These are phyloP conservation scores for Colletotrichum karsti DNA, from an alignment of 2,329 filamentous ascomycete genomes.

Conservation along the genomic window DNA sequence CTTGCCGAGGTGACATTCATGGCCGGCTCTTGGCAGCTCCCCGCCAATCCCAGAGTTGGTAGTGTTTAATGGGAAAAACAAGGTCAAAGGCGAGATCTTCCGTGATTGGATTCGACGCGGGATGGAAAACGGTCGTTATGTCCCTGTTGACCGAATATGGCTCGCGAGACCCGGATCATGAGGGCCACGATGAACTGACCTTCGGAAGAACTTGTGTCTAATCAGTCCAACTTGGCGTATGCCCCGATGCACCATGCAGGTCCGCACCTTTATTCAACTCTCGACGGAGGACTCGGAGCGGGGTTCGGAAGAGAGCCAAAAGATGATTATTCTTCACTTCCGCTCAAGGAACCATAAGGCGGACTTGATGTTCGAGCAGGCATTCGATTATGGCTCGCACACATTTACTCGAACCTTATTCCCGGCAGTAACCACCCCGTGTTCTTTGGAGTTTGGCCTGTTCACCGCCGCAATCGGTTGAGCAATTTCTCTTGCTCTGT, in stretches of 20 bases:
- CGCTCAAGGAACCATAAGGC: too few relatives aligned
- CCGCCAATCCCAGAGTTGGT: background rate
- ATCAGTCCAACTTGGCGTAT: background rate
- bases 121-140: background rate
- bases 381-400: too few relatives aligned
- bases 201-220: background rate
- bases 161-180: background rate
- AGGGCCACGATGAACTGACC: background rate
- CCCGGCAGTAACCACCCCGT: too few relatives aligned
- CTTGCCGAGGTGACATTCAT: slow-evolving; percentile 5
- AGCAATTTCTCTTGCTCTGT: background rate
- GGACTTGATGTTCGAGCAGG: too few relatives aligned
- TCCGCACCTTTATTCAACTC: background rate
- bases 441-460: too few relatives aligned
- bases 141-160: background rate
- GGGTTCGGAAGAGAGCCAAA: background rate
- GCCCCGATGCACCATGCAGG: background rate
- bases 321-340: background rate
- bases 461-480: too few relatives aligned
- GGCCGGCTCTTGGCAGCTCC: background rate
- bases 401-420: too few relatives aligned
- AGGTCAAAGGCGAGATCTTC: background rate
- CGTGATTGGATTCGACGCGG: background rate
- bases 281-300: background rate
- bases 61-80: background rate